Evolutionary conservation across 306 rosid genomes (phyloP), one percentile per base, ranked within the genome.

Genomic region (Delonix regia): DNA sequence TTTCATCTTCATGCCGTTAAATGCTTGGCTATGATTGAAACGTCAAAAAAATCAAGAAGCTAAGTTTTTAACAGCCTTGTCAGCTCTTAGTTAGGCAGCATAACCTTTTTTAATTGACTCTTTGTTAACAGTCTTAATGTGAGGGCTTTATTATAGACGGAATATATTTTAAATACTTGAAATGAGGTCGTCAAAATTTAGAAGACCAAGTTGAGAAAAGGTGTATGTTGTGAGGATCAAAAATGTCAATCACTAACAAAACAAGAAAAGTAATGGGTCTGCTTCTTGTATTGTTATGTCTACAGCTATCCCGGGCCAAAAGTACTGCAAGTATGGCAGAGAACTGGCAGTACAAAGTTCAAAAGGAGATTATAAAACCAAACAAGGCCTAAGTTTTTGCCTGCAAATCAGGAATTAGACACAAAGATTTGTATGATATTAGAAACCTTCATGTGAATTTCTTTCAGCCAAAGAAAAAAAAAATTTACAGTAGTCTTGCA

Each of bases 401-500:
- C 14, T 15, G 73, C 30, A 24, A 14, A 24, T 45, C 24, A 45
- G 57, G 41, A 25, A 70, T 25, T 4, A 28, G 28, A 71, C 49
- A 51, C 51, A 52, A 18, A 52, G 21, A 34, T 14, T 21, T 22
- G 22, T 24, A 21, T 38, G 38, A 27, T 24, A 36, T 27, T 6
- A 1, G 71, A 1, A 11, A 64, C 28, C 38, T 48, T 38, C 61
- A 39, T 4, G n/a, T 25, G 9, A 28, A 3, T 9, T 41, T 51
- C 47, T 53, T 77, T 66, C 2, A 53, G 69, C 30, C n/a, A n/a
- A 30, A 4, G 27, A 36, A 0, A 1, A 28, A 36, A 19, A 33
- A 27, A 42, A 22, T 4, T 18, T 6, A 18, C 69, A 8, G 67
- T 44, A 59, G 19, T 51, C 69, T 73, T 48, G 78, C 56, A 78